Evolutionary conservation across 495 filamentous ascomycete species (phyloP).

Genomic region (Penicillium herquei): DNA sequence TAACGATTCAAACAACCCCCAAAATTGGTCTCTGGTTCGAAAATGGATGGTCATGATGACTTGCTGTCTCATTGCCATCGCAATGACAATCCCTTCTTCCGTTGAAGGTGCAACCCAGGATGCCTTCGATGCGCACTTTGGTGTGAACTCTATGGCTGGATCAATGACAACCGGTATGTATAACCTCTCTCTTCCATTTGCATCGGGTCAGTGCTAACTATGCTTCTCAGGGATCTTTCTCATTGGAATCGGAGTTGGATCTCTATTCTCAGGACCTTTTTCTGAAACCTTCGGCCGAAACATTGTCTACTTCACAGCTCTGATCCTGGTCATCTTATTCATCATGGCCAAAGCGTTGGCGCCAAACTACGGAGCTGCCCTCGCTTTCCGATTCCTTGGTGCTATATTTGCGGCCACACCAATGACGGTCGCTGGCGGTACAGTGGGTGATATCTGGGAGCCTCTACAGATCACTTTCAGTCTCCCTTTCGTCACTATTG

Average conservation of each 20-base stretch:
- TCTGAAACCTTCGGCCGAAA: conserved; percentile 57
- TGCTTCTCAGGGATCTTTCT: conserved; percentile 43
- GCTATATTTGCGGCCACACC: conserved; percentile 47
- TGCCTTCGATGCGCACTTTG: too few relatives aligned
- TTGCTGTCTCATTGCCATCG: too few relatives aligned
- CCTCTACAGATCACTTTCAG: conserved; percentile 40
- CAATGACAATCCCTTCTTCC: too few relatives aligned
- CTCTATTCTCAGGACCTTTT: conserved; percentile 45
- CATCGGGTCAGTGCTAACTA: neutral
- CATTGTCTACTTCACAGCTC: conserved; percentile 52
- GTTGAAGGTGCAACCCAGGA: too few relatives aligned
- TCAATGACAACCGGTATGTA: too few relatives aligned
- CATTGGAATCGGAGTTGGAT: conserved; percentile 55
- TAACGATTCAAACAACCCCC: too few relatives aligned
- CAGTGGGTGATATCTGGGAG: conserved; percentile 43
- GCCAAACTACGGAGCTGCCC: conserved; percentile 40
- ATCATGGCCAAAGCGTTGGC: conserved; percentile 46
- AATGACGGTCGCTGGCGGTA: conserved; percentile 44
- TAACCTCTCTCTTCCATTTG: neutral
- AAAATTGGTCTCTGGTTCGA: too few relatives aligned
- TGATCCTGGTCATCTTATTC: conserved; percentile 45
- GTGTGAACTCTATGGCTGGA: too few relatives aligned
- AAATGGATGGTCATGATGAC: too few relatives aligned
- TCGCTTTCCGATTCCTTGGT: conserved; percentile 46
- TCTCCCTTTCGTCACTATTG: conserved; percentile 40